These are phyloP conservation scores for Neolentinus lepideus DNA, from an alignment of 1,284 basidiomycete species.

Conservation along the genomic window DNA sequence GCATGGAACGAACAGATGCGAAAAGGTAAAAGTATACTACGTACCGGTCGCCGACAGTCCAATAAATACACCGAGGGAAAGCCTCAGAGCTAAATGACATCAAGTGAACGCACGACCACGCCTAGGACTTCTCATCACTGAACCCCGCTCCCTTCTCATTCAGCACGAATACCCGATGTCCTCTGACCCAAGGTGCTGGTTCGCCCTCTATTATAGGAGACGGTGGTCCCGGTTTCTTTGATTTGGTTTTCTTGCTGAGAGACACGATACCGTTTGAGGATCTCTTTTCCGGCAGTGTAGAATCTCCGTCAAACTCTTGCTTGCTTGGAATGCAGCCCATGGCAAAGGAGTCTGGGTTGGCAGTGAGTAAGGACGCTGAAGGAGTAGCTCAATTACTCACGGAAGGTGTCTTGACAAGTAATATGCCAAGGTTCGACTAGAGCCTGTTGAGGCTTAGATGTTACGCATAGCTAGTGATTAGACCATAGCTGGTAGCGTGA, in stretches of 20 bases:
- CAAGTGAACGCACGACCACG: background rate
- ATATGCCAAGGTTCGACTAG: background rate
- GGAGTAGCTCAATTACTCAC: background rate
- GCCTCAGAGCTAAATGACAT: background rate
- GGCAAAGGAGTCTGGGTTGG: conserved; percentile 2
- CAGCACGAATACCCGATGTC: conserved; percentile 17
- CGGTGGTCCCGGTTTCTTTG: conserved; percentile 13
- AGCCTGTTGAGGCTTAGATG: no score
- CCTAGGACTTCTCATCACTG: background rate
- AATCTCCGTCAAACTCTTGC: conserved; percentile 17
- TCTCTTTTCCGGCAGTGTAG: background rate
- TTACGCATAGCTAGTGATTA: no score
- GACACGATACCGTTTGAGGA: conserved; percentile 4
- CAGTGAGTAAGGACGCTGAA: background rate
- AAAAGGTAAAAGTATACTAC: background rate
- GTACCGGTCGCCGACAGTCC: background rate
- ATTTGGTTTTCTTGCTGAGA: conserved; percentile 8
- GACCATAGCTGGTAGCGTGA: no score
- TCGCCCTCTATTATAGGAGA: conserved; percentile 24
- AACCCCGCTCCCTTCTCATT: conserved; percentile 10
- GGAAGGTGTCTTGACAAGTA: background rate
- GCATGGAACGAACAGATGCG: background rate
- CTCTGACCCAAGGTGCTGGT: conserved; percentile 25
- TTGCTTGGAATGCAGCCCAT: conserved; percentile 43
- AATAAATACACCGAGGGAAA: background rate